Base-by-base conservation (phyloP, 2,329 filamentous ascomycete genomes). In the Didymella glomerata region DNA sequence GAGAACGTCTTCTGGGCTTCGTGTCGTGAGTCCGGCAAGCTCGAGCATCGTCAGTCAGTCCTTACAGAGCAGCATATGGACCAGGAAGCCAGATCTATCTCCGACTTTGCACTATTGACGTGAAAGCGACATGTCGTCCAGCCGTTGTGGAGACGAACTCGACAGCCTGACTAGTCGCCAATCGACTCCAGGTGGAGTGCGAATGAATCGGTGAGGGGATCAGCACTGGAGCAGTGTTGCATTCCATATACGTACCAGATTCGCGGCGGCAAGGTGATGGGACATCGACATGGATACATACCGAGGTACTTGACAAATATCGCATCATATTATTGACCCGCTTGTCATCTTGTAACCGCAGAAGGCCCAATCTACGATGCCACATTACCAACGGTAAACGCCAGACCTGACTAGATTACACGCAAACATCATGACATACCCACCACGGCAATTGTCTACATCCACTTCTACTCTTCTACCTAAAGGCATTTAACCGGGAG, bases 401-500 rank as follows among this genome's bases (percentile, higher is more conserved):
- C 55, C 59, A 53, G 36, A 55, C 48, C 52, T 51, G 45, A 50
- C 47, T 59, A 59, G 51, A 59, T 59, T 59, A 62, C 59, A 62
- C 42, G 38, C 48, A 58, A 54, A 61, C 47, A 54, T 54, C 42
- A 36, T 58, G 48, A 53, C 55, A 50, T 44, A 44, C 44, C 28
- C 60, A 56, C 25, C 38, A 50, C 16, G 18, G 49, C 27, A 45
- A 24, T 34, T 25, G 16, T 32, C 48, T 14, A 16, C 25, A 22
- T 28, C 47, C 41, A 18, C 25, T 24, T 53, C 25, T 34, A 40
- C 38, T 38, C 18, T 24, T 36, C 16, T 20, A 2, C 7, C 7
- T 9, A 25, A 1, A 14, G 13, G 22, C 40, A 45, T 44, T 82
- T 85, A 98, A 76, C 95, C 94, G 61, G 95, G 95, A 65, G 95